Evolutionary conservation across 495 filamentous ascomycete species (phyloP).

Genomic region (Trichoderma erinaceum): DNA sequence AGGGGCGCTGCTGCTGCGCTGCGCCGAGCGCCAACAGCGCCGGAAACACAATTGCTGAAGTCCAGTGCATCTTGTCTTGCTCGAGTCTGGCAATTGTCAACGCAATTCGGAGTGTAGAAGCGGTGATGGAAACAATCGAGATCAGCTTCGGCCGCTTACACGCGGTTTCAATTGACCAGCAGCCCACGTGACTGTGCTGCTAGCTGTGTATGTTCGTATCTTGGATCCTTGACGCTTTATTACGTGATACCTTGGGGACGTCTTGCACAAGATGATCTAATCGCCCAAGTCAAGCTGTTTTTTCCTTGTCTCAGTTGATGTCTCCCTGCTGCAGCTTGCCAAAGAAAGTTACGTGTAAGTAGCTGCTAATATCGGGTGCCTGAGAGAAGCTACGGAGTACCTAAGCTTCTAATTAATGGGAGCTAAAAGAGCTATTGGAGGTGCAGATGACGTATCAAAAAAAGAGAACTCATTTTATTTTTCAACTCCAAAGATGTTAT

Average conservation of each 20-base stretch:
- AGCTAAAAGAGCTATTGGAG: background rate
- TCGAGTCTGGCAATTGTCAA: background rate
- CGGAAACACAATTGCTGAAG: background rate
- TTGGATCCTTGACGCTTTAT: background rate
- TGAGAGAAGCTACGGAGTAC: too few relatives aligned
- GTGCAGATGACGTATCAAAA: background rate
- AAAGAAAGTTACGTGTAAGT: too few relatives aligned
- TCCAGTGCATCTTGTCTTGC: background rate
- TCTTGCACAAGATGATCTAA: background rate
- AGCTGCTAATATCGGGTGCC: background rate
- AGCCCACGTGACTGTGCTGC: background rate
- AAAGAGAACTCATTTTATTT: too few relatives aligned
- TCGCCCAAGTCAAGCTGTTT: background rate
- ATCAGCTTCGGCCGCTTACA: background rate
- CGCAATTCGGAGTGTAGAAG: background rate
- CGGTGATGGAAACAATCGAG: background rate
- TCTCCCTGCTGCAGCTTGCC: background rate
- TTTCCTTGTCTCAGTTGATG: background rate
- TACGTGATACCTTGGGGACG: background rate
- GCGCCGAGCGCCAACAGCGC: background rate
- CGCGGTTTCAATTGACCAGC: background rate
- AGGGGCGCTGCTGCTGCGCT: conserved; percentile 1
- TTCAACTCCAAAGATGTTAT: too few relatives aligned
- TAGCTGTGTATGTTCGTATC: background rate
- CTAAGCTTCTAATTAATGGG: background rate